These are phyloP conservation scores for Elsinoe ampelina DNA, from an alignment of 2,329 filamentous ascomycete species.

Conservation along the genomic window DNA sequence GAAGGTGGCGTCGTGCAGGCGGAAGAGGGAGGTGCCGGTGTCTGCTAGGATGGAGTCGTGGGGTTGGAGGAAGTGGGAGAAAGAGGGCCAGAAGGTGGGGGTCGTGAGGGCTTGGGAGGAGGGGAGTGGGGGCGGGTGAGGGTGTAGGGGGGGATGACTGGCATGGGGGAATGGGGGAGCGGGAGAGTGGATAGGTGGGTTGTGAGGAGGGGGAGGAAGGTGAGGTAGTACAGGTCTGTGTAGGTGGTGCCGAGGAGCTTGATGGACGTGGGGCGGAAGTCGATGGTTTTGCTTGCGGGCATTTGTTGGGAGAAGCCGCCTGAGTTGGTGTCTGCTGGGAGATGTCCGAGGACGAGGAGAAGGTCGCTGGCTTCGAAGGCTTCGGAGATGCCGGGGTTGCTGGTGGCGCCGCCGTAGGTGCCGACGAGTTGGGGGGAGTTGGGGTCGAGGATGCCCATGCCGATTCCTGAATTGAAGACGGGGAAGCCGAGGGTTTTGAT, in stretches of 20 bases:
- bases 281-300: constrained; percentile 23
- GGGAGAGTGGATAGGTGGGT: constrained; percentile 9
- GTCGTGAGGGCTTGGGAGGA: constrained; percentile 34
- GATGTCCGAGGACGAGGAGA: constrained; percentile 31
- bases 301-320: constrained; percentile 33
- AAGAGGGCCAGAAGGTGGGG: constrained; percentile 33
- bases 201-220: neutral
- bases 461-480: constrained; percentile 33
- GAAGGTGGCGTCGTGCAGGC: constrained; percentile 26
- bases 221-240: neutral
- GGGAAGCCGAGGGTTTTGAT: constrained; percentile 30
- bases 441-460: constrained; percentile 36
- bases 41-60: constrained; percentile 34
- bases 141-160: constrained; percentile 24
- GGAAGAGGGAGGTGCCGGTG: constrained; percentile 34
- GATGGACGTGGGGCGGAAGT: constrained; percentile 32
- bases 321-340: constrained; percentile 36
- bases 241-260: constrained; percentile 14
- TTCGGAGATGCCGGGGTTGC: constrained; percentile 29
- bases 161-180: constrained; percentile 22
- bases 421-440: constrained; percentile 32
- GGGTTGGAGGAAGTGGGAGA: constrained; percentile 28
- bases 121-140: constrained; percentile 24
- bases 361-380: constrained; percentile 30
- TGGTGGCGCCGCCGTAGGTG: constrained; percentile 33